Conservation (phyloP, 2,329 filamentous ascomycete genomes). For the Pseudogymnoascus pannorum region DNA sequence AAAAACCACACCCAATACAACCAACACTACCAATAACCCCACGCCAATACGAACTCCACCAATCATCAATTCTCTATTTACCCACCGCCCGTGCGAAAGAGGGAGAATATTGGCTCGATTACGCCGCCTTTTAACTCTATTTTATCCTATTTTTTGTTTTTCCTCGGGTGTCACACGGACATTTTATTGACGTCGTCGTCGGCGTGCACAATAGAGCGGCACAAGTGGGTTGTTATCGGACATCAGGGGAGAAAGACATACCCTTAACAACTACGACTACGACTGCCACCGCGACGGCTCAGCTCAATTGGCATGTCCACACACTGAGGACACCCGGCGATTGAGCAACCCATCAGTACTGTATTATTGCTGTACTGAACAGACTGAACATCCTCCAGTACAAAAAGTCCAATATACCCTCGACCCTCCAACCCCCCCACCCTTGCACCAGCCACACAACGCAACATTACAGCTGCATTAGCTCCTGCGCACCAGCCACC, state of each 20-base stretch:
- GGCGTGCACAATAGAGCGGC: not conserved
- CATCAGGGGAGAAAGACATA: no score
- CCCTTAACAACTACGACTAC: no score
- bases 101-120: not conserved
- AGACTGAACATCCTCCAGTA: not conserved
- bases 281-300: not conserved
- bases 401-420: not conserved
- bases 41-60: not conserved
- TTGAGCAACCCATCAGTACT: no score
- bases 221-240: no score
- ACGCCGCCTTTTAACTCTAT: constrained; percentile 7
- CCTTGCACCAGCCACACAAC: constrained; percentile 3
- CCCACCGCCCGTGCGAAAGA: not conserved
- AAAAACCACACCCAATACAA: not conserved
- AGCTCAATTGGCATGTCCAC: not conserved
- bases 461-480: not conserved
- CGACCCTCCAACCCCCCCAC: no score
- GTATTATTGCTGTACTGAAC: not conserved
- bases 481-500: constrained; percentile 5
- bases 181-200: not conserved
- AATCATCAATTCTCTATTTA: not conserved
- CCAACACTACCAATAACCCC: not conserved
- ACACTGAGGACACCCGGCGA: not conserved
- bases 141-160: not conserved
- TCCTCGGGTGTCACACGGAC: not conserved